These are phyloP conservation scores for Xylaria sp. DNA, from an alignment of 2,329 filamentous ascomycete species.

Conservation along the genomic window DNA sequence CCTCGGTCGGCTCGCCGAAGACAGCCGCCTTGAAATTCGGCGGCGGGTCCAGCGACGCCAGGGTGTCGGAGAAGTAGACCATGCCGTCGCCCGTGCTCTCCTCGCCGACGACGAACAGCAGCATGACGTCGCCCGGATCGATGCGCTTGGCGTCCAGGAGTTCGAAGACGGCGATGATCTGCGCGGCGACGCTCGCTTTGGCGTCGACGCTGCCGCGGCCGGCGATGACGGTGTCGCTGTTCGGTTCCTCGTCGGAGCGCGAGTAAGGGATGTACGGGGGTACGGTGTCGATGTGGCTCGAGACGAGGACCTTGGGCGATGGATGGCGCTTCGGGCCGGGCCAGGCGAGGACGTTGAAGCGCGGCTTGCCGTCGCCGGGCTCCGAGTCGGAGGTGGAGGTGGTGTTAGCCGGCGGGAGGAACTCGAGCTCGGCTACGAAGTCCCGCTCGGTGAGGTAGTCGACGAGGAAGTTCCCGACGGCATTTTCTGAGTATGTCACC, in stretches of 20 bases:
- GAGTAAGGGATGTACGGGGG: slow-evolving; percentile 78
- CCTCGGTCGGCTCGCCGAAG: slow-evolving; percentile 94
- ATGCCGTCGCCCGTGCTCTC: slow-evolving; percentile 86
- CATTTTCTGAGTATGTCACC: slow-evolving; percentile 74
- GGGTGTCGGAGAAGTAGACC: slow-evolving; percentile 62
- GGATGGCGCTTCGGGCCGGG: slow-evolving; percentile 58
- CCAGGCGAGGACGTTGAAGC: slow-evolving; percentile 84
- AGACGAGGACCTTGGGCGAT: slow-evolving; percentile 71
- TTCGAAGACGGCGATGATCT: slow-evolving; percentile 74
- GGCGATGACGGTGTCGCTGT: slow-evolving; percentile 65
- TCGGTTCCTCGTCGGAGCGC: slow-evolving; percentile 60
- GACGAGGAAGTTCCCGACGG: slow-evolving; percentile 75
- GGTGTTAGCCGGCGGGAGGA: slow-evolving; percentile 52
- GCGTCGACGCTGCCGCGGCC: slow-evolving; percentile 81
- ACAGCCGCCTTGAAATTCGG: slow-evolving; percentile 73
- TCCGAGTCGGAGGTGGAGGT: no score
- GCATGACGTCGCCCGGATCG: slow-evolving; percentile 63
- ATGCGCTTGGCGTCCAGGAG: slow-evolving; percentile 58
- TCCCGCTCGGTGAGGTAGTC: slow-evolving; percentile 67
- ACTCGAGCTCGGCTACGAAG: slow-evolving; percentile 59
- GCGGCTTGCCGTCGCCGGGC: slow-evolving; percentile 45
- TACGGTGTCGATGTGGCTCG: slow-evolving; percentile 85
- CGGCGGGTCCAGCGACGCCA: slow-evolving; percentile 49
- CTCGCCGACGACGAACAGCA: slow-evolving; percentile 83
- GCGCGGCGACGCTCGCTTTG: slow-evolving; percentile 76